Evolutionary conservation across 345 rosid genomes (phyloP), one percentile per base, ranked within the genome.

Genomic region (Eucalyptus paniculata): DNA sequence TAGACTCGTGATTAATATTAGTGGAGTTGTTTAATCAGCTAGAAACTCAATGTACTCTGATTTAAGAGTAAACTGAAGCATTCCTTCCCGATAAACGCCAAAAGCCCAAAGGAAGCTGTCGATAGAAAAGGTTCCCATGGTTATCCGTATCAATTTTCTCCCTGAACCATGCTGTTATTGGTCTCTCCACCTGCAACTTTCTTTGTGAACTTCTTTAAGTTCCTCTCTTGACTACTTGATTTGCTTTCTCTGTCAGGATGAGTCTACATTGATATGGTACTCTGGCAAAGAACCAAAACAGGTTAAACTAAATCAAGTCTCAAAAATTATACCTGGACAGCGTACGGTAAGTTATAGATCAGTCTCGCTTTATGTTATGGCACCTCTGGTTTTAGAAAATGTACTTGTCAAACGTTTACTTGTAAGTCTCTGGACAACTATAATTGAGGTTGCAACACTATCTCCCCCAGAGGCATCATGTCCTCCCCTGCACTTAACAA

Each of bases 211-310:
- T 51, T 86, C 60, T n/a, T 42, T 86, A 53, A 51, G 40, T 50
- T 86, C 45, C 88, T 44, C 56, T 50, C 37, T 11, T 40, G 45
- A 87, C 60, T 88, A 69, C 67, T 88, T 80, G 56, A 67, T 45
- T 83, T 87, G n/a, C 82, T 23, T 51, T 88, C 42, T 91, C 24
- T 91, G 90, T 89, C 95, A 98, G 99, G 99, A 98, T 88, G 98
- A 97, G 92, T 93, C 97, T 81, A 93, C 92, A 90, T 92, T 98
- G 94, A 93, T 97, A 92, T 97, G 99, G 99, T 94, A 96, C 95
- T 96, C 99, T 86, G 97, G 97, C 86, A 97, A 95, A 92, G 94
- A 95, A 91, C 96, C 94, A 93, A 98, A 93, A 91, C 94, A 93
- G 87, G 92, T 98, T 89, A 96, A 93, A 89, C 93, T 98, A 62